Percentiles rank a stretch among this genome's conserved stretches.
Evolutionary conservation across 164 flowering plant genomes (phyloP).

Genomic region (Buxus sempervirens): DNA sequence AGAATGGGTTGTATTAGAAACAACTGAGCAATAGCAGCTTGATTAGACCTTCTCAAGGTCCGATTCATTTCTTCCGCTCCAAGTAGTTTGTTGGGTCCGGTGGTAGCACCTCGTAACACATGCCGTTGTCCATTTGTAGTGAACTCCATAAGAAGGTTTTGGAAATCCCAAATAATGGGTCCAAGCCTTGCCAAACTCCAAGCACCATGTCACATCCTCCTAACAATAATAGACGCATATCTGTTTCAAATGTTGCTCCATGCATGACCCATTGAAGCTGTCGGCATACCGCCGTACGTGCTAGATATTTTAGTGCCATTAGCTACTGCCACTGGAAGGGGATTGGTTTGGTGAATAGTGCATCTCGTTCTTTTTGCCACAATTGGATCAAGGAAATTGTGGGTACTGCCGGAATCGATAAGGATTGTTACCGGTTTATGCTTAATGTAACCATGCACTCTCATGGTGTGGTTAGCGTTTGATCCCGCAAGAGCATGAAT

Average conservation of each 20-base stretch:
- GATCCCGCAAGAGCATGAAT: neutral
- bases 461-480: slow-evolving; percentile 1
- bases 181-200: neutral
- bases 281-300: neutral
- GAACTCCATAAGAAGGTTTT: neutral
- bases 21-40: neutral
- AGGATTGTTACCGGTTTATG: neutral
- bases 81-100: neutral
- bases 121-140: neutral
- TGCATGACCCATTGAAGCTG: neutral
- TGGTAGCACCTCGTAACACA: neutral
- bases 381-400: neutral
- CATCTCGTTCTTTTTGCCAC: neutral
- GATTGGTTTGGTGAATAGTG: neutral
- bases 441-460: neutral
- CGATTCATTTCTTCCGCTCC: neutral
- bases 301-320: neutral
- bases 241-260: neutral
- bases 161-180: neutral
- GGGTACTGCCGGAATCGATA: neutral
- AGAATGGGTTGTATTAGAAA: neutral
- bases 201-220: slow-evolving; percentile 1
- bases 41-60: neutral
- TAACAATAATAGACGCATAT: neutral
- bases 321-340: neutral